Base-by-base conservation (phyloP, 768 basidiomycete genomes). In the Mycena amicta region DNA sequence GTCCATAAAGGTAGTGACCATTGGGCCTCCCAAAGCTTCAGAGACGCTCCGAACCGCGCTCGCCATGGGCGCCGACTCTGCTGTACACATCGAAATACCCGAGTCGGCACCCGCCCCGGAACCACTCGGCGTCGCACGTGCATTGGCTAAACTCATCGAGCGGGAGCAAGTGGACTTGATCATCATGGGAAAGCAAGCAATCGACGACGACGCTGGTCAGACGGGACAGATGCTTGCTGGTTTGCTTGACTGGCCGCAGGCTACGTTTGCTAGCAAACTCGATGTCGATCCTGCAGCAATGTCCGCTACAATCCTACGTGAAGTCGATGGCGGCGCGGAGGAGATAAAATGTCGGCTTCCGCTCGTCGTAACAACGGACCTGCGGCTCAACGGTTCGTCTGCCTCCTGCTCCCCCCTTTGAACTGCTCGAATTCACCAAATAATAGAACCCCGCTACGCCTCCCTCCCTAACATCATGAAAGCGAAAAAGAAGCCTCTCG, bases 141-240 rank as follows among this genome's bases (percentile, higher is more conserved):
- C 92, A 1, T 82, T 99, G 59, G 83, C 82, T 39, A 89, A 88
- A 3, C 65, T 95, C 66, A 88, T 98, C 53, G 79, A 85, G 52
- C 80, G 80, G 30, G 80, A 87, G 70, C 74, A 79, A 65, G 81
- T 92, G 8, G 96, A 98, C 67, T 65, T 98, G 55, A 90, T 99
- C 37, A 95, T 99, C 54, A 80, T 98, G 75, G 97, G 97, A n/a
- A 99, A 99, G 76, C 97, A 99, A 73, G 89, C 96, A 15, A 99
- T 99, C 65, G 97, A 99, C 75, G 95, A 96, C 66, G 97, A 99
- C 71, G 82, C 92, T 5, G 92, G 93, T 4, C 89, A 95, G 77
- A 98, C 96, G 13, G 96, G 96, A 0, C 95, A 97, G 72, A 98
- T 98, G 93, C 82, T 98, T 26, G 95, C 95, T 18, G 96, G 94